Conservation (phyloP, 257 asterid species). For the Gentiana dahurica region DNA sequence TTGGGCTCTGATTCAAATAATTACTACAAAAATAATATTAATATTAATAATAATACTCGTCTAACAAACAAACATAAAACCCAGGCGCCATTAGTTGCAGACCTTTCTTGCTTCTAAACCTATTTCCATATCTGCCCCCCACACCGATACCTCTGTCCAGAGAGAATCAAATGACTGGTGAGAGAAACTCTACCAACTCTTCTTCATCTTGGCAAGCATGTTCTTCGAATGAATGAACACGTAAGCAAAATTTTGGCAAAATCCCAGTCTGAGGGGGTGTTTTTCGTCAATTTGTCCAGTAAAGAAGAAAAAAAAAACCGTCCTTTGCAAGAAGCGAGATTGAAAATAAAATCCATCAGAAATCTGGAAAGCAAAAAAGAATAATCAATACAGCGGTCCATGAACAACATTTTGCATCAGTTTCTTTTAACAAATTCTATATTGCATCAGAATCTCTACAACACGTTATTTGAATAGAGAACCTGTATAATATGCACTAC, state of each 20-base stretch:
- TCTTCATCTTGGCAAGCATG: constrained; percentile 23
- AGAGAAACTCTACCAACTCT: constrained; percentile 12
- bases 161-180: constrained; percentile 3
- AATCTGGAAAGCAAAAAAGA: constrained; percentile 19
- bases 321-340: constrained; percentile 29
- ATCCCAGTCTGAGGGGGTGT: constrained; percentile 5
- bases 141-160: constrained; percentile 24
- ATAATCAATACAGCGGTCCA: not conserved
- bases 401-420: no score
- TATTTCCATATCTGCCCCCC: constrained; percentile 24
- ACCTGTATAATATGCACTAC: no score
- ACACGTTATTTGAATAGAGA: no score
- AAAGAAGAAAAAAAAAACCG: no score
- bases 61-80: constrained; percentile 27
- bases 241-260: constrained; percentile 23
- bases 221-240: constrained; percentile 23
- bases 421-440: no score
- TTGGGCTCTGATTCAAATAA: constrained; percentile 34
- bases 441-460: no score
- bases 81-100: constrained; percentile 24
- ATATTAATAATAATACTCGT: constrained; percentile 12
- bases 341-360: constrained; percentile 20
- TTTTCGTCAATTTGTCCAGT: not conserved
- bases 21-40: constrained; percentile 26
- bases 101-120: constrained; percentile 26